Conservation (phyloP, 2,329 filamentous ascomycete species). For the Clonostachys chloroleuca region DNA sequence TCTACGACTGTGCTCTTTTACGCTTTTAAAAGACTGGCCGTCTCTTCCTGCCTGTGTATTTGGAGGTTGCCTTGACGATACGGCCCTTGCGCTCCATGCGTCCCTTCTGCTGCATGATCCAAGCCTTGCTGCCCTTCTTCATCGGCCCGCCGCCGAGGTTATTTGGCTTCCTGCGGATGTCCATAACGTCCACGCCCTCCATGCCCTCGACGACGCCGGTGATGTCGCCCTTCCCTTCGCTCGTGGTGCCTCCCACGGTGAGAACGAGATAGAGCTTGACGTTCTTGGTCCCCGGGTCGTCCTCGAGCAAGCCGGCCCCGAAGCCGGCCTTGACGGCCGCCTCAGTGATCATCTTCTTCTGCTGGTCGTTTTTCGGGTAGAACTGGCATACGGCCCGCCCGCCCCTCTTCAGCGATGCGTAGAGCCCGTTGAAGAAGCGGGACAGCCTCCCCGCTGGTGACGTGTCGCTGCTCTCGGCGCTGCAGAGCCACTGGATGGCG, state of each 20-base stretch:
- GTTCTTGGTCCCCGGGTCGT: conserved; percentile 95
- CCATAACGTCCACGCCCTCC: conserved; percentile 81
- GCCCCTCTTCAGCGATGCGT: conserved; percentile 76
- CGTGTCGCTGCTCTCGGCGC: conserved; percentile 85
- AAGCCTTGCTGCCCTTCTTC: conserved; percentile 80
- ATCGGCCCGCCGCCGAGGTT: conserved; percentile 41
- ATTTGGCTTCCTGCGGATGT: conserved; percentile 53
- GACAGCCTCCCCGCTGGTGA: conserved; percentile 72
- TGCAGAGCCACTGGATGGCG: conserved; percentile 98
- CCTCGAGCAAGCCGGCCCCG: conserved; percentile 88
- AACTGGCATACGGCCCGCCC: conserved; percentile 94
- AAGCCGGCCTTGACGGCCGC: conserved; percentile 94
- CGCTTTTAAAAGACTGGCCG: conserved; percentile 63
- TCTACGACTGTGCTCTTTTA: not conserved
- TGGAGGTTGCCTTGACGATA: conserved; percentile 85
- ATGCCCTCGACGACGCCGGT: conserved; percentile 85
- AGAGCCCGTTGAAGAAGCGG: conserved; percentile 90
- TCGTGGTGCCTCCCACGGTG: conserved; percentile 67
- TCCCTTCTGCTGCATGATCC: conserved; percentile 83
- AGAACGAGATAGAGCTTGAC: conserved; percentile 94
- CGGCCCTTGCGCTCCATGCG: conserved; percentile 95
- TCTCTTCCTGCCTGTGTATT: conserved; percentile 90
- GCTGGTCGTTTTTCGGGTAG: conserved; percentile 92
- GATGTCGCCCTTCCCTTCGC: conserved; percentile 65
- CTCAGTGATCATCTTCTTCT: conserved; percentile 85